Base-by-base conservation (phyloP, 2,329 filamentous ascomycete species). In the Botryosphaeria dothidea region DNA sequence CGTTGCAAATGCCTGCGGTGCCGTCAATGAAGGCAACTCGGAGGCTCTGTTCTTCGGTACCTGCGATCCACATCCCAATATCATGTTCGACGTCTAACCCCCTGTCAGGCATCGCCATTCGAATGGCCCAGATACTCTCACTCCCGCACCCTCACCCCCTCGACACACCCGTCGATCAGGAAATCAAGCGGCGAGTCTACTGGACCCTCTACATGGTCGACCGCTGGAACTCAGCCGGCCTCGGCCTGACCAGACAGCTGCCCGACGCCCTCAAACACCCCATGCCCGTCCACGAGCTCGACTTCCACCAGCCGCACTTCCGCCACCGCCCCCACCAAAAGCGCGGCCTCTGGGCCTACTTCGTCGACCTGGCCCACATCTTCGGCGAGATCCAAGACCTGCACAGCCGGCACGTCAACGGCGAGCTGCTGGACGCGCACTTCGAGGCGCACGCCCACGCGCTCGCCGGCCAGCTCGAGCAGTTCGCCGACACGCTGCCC, bases 161-260 rank as follows among this genome's bases (percentile, higher is more conserved):
- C 4, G 67, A 68, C 2, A 74, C 68, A 34, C 67, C 65, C 1
- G 66, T 80, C 0, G 71, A 78, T n/a, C 66, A 73, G n/a, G 77
- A 81, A 65, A 69, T 76, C 7, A 77, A 80, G 41, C 70, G 72
- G 7, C 65, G 73, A 71, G 73, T 73, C 5, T 80, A 77, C 76
- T 80, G 78, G 78, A 73, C 76, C 1, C 68, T 80, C 1, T 78
- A 73, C 66, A 80, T 80, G 78, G 77, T 79, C 49, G 78, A 80
- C 60, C 72, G 76, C 19, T 80, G 78, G 78, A 77, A 73, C 9
- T 76, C 77, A 1, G 71, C 74, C 11, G 78, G 77, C 2, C 69
- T 79, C 3, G 69, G 74, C 4, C 67, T 79, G 9, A 76, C 77
- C 9, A 71, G 75, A 13, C 72, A 75, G 57, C 70, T 79, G 31